Percentiles rank a stretch among this genome's conserved stretches.
These are phyloP conservation scores for Borealophlyctis nickersoniae DNA, from an alignment of 192 early-diverging fungal species.

Conservation along the genomic window DNA sequence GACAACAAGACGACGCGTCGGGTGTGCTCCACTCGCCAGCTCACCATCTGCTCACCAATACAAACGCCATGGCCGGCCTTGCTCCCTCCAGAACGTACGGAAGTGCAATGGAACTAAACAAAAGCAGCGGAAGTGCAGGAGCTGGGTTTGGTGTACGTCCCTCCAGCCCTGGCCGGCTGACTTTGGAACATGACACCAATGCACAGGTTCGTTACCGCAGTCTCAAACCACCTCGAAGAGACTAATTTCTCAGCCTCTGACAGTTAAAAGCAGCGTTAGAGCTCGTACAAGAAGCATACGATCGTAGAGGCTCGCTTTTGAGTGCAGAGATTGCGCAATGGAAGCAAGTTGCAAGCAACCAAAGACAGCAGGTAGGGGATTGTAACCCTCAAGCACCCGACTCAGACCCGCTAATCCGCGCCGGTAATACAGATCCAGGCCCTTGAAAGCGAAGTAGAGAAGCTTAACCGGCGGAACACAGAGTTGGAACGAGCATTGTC, in stretches of 20 bases:
- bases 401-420: not conserved
- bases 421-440: slow-evolving; percentile 17
- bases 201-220: too few relatives aligned
- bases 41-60: not conserved
- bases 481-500: slow-evolving; percentile 30
- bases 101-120: not conserved
- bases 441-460: slow-evolving; percentile 22
- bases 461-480: slow-evolving; percentile 7
- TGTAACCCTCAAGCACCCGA: not conserved
- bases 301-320: slow-evolving; percentile 15
- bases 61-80: not conserved
- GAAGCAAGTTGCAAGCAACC: slow-evolving; percentile 19
- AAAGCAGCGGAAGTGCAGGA: too few relatives aligned
- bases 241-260: too few relatives aligned
- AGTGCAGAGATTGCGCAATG: slow-evolving; percentile 24
- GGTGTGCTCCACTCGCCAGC: not conserved
- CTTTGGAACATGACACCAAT: too few relatives aligned
- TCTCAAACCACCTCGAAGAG: too few relatives aligned
- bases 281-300: slow-evolving; percentile 34
- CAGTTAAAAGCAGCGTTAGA: slow-evolving; percentile 30
- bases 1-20: not conserved
- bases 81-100: not conserved
- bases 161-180: too few relatives aligned
- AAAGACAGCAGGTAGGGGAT: slow-evolving; percentile 17
- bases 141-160: too few relatives aligned